Evolutionary conservation across 176 grass and related monocot genomes (phyloP).

Genomic region (Eleusine coracana): DNA sequence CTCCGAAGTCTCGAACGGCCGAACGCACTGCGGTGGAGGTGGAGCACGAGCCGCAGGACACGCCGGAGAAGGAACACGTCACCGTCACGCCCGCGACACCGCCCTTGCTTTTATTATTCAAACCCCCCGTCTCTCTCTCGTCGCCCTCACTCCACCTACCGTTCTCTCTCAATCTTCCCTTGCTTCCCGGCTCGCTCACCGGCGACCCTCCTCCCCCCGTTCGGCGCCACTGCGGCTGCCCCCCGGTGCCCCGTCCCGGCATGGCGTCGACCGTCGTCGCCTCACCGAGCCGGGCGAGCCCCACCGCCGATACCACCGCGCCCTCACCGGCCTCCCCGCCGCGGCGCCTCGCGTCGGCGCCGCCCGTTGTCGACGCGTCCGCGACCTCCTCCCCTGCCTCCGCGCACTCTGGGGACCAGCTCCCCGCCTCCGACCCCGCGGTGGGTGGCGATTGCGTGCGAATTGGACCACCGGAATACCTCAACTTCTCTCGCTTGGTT

Average conservation of each 20-base stretch:
- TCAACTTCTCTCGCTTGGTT: neutral
- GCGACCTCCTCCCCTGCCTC: conserved; percentile 37
- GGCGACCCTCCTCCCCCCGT: neutral
- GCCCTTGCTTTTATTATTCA: conserved; percentile 46
- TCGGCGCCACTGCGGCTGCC: neutral
- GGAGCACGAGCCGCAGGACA: neutral
- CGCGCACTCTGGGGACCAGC: conserved; percentile 45
- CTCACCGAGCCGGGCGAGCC: conserved; percentile 36
- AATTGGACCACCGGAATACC: conserved; percentile 27
- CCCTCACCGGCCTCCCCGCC: conserved; percentile 41
- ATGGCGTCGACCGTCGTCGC: conserved; percentile 41
- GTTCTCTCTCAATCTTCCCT: conserved; percentile 28
- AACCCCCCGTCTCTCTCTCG: neutral
- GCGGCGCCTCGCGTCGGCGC: conserved; percentile 42
- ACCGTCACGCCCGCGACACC: conserved; percentile 35
- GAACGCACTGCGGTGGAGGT: conserved; percentile 9
- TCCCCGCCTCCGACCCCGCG: conserved; percentile 34
- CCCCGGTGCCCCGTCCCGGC: neutral
- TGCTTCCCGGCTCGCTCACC: neutral
- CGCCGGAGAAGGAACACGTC: conserved; percentile 42
- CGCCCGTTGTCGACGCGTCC: conserved; percentile 32
- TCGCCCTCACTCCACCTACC: conserved; percentile 39
- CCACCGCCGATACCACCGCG: conserved; percentile 28
- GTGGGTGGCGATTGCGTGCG: conserved; percentile 44
- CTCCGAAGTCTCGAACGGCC: neutral